These are phyloP conservation scores for Pythium volutum DNA, from an alignment of 352 stramenopile genomes.

Conservation along the genomic window DNA sequence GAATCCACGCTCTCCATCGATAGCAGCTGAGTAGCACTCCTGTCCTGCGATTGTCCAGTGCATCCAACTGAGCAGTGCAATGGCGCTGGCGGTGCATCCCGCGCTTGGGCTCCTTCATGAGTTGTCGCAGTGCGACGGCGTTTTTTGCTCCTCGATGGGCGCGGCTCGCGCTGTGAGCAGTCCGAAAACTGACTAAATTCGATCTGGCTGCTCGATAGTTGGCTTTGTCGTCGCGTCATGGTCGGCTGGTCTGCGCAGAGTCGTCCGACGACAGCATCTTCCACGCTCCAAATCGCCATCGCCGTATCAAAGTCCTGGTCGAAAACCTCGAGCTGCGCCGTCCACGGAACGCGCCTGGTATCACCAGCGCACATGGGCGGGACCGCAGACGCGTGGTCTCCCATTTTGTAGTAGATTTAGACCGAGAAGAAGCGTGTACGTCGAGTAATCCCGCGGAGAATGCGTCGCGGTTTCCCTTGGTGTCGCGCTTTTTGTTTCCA, in stretches of 20 bases:
- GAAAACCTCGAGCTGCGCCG: constrained; percentile 40
- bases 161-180: not conserved
- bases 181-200: constrained; percentile 15
- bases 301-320: constrained; percentile 65
- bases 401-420: not conserved
- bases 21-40: not conserved
- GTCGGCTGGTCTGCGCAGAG: constrained; percentile 34
- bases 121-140: not conserved
- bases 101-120: not conserved
- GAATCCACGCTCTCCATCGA: not conserved
- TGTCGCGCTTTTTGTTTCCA: not conserved
- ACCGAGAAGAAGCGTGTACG: not conserved
- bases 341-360: constrained; percentile 4
- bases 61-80: not conserved
- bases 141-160: constrained; percentile 7
- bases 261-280: constrained; percentile 44
- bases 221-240: constrained; percentile 21
- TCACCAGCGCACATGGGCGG: not conserved
- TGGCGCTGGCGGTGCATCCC: constrained; percentile 2
- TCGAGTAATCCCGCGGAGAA: not conserved
- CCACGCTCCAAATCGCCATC: constrained; percentile 58
- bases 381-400: not conserved
- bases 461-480: constrained; percentile 3
- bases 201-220: constrained; percentile 12
- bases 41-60: not conserved